Conservation (phyloP, 2,329 filamentous ascomycete genomes). For the Bipolaris gigantea region DNA sequence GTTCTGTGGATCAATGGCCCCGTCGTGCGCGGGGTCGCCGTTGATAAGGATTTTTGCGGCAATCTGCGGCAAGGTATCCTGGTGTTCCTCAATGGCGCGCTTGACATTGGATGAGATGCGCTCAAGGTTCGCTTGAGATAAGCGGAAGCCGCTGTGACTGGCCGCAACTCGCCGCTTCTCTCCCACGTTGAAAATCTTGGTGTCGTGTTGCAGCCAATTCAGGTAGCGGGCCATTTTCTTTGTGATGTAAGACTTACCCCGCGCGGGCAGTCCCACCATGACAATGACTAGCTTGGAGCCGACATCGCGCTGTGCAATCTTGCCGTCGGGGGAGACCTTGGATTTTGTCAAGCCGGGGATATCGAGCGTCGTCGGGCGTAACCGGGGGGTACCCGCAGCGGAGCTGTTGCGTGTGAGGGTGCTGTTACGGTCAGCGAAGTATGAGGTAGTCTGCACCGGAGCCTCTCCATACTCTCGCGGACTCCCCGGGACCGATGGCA, state of each 20-base stretch:
- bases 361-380: conserved; percentile 92
- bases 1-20: conserved; percentile 37
- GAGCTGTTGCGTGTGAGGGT: conserved; percentile 73
- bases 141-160: conserved; percentile 55
- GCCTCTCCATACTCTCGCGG: conserved; percentile 59
- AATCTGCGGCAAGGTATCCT: conserved; percentile 42
- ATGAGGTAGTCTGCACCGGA: conserved; percentile 11
- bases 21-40: conserved; percentile 51
- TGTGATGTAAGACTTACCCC: conserved; percentile 98
- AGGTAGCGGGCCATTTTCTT: conserved; percentile 96
- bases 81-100: conserved; percentile 30
- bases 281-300: conserved; percentile 96
- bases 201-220: conserved; percentile 96
- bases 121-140: conserved; percentile 39
- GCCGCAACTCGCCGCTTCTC: conserved; percentile 82
- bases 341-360: conserved; percentile 96
- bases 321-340: conserved; percentile 90
- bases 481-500: conserved; percentile 63
- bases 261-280: conserved; percentile 94
- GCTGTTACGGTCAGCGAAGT: conserved; percentile 49
- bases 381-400: conserved; percentile 73
- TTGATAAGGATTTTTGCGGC: conserved; percentile 63
- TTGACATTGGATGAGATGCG: conserved; percentile 28
- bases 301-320: conserved; percentile 90
- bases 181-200: conserved; percentile 95